Base-by-base conservation (phyloP, 2,329 filamentous ascomycete species). In the Sphaceloma murrayae region DNA sequence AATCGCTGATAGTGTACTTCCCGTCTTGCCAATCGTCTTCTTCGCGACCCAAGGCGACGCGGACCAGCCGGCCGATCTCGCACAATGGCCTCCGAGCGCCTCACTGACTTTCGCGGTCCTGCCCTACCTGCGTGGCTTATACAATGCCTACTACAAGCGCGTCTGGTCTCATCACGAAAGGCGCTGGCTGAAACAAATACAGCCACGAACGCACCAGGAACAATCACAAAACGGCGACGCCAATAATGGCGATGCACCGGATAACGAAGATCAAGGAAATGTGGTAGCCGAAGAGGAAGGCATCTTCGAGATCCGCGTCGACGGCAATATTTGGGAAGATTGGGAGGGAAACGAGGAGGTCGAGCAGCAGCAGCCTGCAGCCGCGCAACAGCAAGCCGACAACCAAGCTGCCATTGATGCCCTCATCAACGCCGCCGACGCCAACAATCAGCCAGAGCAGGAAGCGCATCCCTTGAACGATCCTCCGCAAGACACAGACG, bases 81-180 rank as follows among this genome's bases (percentile, higher is more conserved):
- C 67, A n/a, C 61, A 75, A 33, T 81, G 77, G 77, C 78, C 81
- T 2, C 80, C 80, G 1, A 76, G 72, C 34, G 74, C 80, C 10
- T 73, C 75, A 18, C 73, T 82, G 52, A 74, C 77, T 2, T 75
- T 85, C 51, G 76, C 78, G 2, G 67, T 76, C 3, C 60, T 85
- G 3, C 81, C 81, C 0, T 82, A 82, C 51, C 54, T 82, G 2
- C 74, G 79, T 43, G 70, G 70, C 22, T 66, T 73, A 16, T 85
- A 85, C 60, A 76, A 77, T 46, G 65, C 69, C 21, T 66, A 78
- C 42, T 83, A 82, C 55, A 69, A 77, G 32, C 67, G 67, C 33
- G 56, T 77, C 2, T 79, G 79, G 62, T 67, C 70, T 11, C 67
- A 70, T 14, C 62, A 71, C 43, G 76, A 80, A 54, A 68, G 68